Conservation (phyloP, 805 yeast genomes). For the Helenozyma baotianmanensis region DNA sequence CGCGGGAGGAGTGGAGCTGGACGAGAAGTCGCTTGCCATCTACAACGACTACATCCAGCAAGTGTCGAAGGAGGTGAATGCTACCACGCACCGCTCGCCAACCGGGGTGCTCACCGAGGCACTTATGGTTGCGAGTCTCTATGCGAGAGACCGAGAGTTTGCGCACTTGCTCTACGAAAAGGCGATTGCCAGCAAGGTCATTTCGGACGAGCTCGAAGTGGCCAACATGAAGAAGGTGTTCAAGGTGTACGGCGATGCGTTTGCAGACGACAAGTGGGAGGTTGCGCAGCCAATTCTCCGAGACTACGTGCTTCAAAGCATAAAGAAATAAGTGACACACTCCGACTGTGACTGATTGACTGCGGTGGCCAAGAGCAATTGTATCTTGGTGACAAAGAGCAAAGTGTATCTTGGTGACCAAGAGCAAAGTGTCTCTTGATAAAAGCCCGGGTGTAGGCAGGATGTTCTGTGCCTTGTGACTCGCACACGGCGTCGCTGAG, state of each 20-base stretch:
- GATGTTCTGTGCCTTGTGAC: too few relatives aligned
- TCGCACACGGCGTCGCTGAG: too few relatives aligned
- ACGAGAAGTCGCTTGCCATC: conserved; percentile 35
- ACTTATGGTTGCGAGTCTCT: conserved; percentile 39
- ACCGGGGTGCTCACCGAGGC: conserved; percentile 45
- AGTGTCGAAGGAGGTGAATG: conserved; percentile 28
- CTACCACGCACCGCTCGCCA: conserved; percentile 30
- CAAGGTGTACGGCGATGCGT: conserved; percentile 50
- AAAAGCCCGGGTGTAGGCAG: too few relatives aligned
- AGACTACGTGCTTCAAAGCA: conserved; percentile 16
- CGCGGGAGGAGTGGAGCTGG: conserved; percentile 35
- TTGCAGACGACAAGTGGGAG: conserved; percentile 31
- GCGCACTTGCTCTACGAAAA: conserved; percentile 49
- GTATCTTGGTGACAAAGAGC: too few relatives aligned
- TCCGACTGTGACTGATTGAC: too few relatives aligned
- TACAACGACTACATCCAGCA: conserved; percentile 43
- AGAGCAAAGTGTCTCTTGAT: too few relatives aligned
- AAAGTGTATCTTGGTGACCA: too few relatives aligned
- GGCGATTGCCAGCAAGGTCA: conserved; percentile 31
- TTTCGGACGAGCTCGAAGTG: conserved; percentile 38
- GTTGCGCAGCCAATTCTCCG: conserved; percentile 30
- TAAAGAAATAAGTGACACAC: conserved; percentile 1
- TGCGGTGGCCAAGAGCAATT: too few relatives aligned
- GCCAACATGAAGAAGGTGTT: conserved; percentile 39
- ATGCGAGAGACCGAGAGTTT: conserved; percentile 48